A percentile compares a stretch with the other conserved stretches of the same genome.
phyloP scores from a whole-genome alignment of 73 alveolate genomes.

The Durusdinium trenchii region DNA sequence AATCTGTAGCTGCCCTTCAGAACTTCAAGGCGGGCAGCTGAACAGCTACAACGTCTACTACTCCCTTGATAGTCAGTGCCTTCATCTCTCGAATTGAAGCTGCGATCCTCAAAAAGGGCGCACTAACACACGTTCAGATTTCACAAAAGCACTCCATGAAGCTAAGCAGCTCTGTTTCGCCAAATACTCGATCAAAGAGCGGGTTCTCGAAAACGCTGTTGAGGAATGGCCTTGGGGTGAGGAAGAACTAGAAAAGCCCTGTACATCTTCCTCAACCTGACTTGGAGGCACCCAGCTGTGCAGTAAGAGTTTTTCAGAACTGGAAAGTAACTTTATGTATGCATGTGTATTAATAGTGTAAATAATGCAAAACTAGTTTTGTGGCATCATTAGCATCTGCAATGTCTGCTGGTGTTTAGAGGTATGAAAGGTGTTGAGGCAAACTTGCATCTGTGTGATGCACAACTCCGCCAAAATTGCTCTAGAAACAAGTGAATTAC shows the following conservation, averaged over 20 bases:
- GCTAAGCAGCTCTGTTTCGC: slow-evolving; percentile 63
- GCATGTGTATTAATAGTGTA: not conserved
- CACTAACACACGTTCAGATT: not conserved
- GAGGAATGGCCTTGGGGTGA: slow-evolving; percentile 56
- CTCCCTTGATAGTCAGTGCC: not conserved
- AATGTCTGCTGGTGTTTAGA: not conserved
- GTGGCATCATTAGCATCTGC: not conserved
- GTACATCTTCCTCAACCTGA: not conserved
- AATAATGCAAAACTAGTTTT: not conserved
- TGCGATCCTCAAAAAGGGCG: slow-evolving; percentile 49
- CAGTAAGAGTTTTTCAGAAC: not conserved
- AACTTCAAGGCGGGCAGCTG: not conserved
- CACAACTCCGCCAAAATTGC: too few species aligned
- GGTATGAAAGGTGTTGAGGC: too few species aligned
- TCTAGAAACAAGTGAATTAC: too few species aligned
- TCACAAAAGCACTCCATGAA: not conserved
- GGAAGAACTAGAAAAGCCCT: not conserved
- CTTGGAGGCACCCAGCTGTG: not conserved
- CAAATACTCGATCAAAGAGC: slow-evolving; percentile 76
- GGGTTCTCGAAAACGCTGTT: slow-evolving; percentile 93
- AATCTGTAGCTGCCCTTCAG: not conserved
- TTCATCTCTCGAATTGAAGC: slow-evolving; percentile 94
- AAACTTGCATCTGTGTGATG: too few species aligned
- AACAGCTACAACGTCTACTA: not conserved
- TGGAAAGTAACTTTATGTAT: not conserved